These are phyloP conservation scores for Lagenaria siceraria DNA, from an alignment of 306 rosid genomes.

Conservation along the genomic window DNA sequence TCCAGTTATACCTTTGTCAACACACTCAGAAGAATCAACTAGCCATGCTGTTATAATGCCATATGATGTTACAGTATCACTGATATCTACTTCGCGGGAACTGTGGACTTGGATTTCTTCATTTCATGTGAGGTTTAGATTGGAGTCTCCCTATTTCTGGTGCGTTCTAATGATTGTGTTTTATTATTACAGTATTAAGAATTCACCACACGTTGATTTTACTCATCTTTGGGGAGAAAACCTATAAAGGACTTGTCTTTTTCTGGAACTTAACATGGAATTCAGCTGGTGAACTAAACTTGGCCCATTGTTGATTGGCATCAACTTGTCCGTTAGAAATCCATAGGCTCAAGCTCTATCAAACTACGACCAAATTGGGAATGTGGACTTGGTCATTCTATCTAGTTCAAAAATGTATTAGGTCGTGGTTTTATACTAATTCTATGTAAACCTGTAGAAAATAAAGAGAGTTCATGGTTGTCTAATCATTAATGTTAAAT, in stretches of 20 bases:
- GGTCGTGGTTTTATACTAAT: not conserved
- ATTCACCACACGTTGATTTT: not conserved
- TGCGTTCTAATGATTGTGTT: not conserved
- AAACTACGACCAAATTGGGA: not conserved
- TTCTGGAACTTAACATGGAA: not conserved
- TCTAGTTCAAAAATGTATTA: not conserved
- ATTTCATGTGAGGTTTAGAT: not conserved
- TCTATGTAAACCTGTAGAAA: not conserved
- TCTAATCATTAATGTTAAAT: not conserved
- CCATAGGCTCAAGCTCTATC: not conserved
- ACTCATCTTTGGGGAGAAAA: not conserved
- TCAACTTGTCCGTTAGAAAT: not conserved
- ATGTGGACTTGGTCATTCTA: not conserved
- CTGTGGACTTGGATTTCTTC: not conserved
- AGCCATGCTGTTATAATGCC: not conserved
- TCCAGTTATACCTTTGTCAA: conserved; percentile 83
- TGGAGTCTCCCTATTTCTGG: not conserved
- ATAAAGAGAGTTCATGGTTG: not conserved
- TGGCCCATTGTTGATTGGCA: not conserved
- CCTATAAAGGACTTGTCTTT: not conserved
- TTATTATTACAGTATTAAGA: not conserved
- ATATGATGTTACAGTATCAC: not conserved
- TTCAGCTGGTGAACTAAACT: not conserved
- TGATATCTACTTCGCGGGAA: not conserved
- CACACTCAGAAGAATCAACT: conserved; percentile 31